These are phyloP conservation scores for Colletotrichum liaoningense DNA, from an alignment of 2,329 filamentous ascomycete species.

Conservation along the genomic window DNA sequence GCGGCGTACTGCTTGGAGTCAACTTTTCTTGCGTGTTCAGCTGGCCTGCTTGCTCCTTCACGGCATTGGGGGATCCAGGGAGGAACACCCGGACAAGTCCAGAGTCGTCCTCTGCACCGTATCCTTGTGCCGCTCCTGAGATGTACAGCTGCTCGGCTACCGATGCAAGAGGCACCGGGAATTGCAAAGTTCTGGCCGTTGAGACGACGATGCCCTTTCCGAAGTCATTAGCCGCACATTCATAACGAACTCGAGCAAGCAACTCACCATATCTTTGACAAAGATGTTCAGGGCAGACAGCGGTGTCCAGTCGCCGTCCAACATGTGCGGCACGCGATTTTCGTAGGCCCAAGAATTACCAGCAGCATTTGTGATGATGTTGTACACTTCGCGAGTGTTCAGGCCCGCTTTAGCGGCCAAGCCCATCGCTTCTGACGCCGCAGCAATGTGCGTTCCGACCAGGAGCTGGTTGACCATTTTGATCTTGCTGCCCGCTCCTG, in stretches of 20 bases:
- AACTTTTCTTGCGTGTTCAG: constrained; percentile 18
- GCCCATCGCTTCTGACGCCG: constrained; percentile 63
- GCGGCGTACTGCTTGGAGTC: constrained; percentile 37
- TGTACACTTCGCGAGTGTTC: constrained; percentile 48
- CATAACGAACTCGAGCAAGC: not conserved
- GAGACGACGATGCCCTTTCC: constrained; percentile 43
- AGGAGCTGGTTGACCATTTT: constrained; percentile 66
- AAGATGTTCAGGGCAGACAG: constrained; percentile 49
- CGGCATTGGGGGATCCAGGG: constrained; percentile 29
- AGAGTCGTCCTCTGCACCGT: constrained; percentile 43
- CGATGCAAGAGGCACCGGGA: constrained; percentile 49
- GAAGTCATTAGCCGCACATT: not conserved
- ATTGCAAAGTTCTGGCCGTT: constrained; percentile 43
- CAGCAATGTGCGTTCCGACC: constrained; percentile 62
- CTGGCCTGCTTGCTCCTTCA: constrained; percentile 35
- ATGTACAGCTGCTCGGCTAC: constrained; percentile 47
- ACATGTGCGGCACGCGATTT: constrained; percentile 64
- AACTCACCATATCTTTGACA: constrained; percentile 48
- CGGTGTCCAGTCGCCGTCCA: constrained; percentile 59
- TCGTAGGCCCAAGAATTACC: constrained; percentile 66
- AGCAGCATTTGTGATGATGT: constrained; percentile 43
- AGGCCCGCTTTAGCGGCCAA: constrained; percentile 61
- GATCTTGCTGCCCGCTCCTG: constrained; percentile 64
- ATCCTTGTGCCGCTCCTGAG: constrained; percentile 41
- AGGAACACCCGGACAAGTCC: constrained; percentile 43